Base-by-base conservation (phyloP, 345 rosid genomes). In the Ceriops decandra region DNA sequence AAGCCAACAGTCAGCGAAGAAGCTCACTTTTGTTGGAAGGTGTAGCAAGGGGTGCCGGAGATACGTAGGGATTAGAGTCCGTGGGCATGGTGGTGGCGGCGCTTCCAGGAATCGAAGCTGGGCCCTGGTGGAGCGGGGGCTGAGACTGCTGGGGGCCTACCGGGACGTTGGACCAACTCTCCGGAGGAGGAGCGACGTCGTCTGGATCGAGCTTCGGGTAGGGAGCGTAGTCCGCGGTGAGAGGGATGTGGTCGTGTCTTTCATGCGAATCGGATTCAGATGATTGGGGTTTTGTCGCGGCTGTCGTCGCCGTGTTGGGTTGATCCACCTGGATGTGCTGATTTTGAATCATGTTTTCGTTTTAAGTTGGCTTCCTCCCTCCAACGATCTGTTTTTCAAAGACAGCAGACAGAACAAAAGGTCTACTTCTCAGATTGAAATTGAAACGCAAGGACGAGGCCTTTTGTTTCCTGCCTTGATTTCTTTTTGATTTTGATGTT, bases 151-250 rank as follows among this genome's bases (percentile, higher is more conserved):
- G 63, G 22, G 72, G 60, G 36, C 73, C 84, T 52, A 60, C 52
- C 20, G 82, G 46, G 30, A 68, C 68, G 74, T 49, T 30, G 59
- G 81, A 35, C 83, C 83, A 80, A 67, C 73, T 76, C 47, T 78
- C 78, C 11, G 82, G 81, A 9, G 93, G 87, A 32, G 92, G 86
- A 76, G 86, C 68, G 63, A 88, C 87, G 71, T 91, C 98, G 76
- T 77, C 70, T 11, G 97, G 91, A 32, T 89, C 96, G 73, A 93
- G 76, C 77, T 79, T 88, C 30, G 98, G 98, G 83, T 91, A 93
- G 26, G 96, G 93, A 63, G 97, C 88, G 82, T 93, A 87, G 42
- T 93, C 98, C 16, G 95, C 36, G 64, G 90, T 77, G 68, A 72
- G 86, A 68, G 85, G 74, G 49, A 20, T 59, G 17, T 35, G 51